A percentile compares a stretch with the other conserved stretches of the same genome.
Evolutionary conservation across 768 basidiomycete species (phyloP).

Genomic region (Pluteus cervinus): DNA sequence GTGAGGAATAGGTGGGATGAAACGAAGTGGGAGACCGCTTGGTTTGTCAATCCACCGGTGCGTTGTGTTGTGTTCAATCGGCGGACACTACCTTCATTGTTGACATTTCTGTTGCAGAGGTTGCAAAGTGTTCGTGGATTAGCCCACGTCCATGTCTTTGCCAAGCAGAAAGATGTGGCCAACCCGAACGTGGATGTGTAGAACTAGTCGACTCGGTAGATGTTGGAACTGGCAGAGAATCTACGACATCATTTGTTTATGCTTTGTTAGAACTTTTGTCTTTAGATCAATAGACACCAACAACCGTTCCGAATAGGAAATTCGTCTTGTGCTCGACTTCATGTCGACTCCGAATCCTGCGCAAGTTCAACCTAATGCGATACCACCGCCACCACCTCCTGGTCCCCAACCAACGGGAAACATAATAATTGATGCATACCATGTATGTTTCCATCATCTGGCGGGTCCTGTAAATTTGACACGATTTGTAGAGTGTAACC

Average conservation of each 20-base stretch:
- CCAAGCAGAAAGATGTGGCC: conserved; percentile 24
- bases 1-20: conserved; percentile 65
- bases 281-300: too few species aligned
- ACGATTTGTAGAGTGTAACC: conserved; percentile 39
- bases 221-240: too few species aligned
- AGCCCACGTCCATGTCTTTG: conserved; percentile 87
- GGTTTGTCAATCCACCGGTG: conserved; percentile 89
- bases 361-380: conserved; percentile 10
- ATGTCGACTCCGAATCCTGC: too few species aligned
- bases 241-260: too few species aligned
- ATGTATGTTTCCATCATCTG: conserved; percentile 15
- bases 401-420: conserved; percentile 34
- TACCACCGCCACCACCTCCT: conserved; percentile 26
- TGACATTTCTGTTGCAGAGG: conserved; percentile 39
- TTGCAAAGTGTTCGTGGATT: conserved; percentile 78
- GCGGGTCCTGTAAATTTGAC: neutral
- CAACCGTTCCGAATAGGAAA: too few species aligned
- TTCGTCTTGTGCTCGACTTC: too few species aligned
- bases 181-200: too few species aligned
- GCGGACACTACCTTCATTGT: too few species aligned
- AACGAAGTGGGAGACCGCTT: conserved; percentile 80
- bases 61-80: conserved; percentile 25
- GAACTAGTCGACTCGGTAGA: too few species aligned
- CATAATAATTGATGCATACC: conserved; percentile 26
- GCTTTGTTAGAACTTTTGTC: too few species aligned